Base-by-base conservation (phyloP, 169 alveolate genomes). In the Eimeria sp. region DNA sequence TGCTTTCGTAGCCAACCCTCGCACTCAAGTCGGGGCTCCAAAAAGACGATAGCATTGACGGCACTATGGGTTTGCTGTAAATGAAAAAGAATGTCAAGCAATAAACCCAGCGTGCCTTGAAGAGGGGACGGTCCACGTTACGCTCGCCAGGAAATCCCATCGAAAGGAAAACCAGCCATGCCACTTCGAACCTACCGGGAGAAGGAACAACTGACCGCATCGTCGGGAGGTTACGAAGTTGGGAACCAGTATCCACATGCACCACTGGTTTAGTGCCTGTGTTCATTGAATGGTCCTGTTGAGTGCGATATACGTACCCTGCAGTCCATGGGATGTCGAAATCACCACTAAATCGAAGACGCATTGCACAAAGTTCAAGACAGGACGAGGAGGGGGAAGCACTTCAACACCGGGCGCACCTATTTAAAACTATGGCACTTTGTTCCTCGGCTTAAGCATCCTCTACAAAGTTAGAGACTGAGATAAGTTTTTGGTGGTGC, bases 1-100 rank as follows among this genome's bases (percentile, higher is more conserved):
- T 49, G 93, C 93, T 10, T 87, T 87, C 16, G 93, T 87, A 40
- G 93, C 93, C 16, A 87, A 87, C 58, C 93, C 93, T 2, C 93
- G 93, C 30, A 87, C 80, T 25, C 66, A 87, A 43, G 72, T 87
- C 46, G 82, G 82, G 25, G 93, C 83, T 25, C 76, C 93, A 9
- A 60, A 83, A 40, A 83, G 90, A 40, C 46, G 77, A 40, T 40
- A 77, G 77, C 90, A 77, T 40, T 83, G 49, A 83, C 33, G 71
- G 9, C 33, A 66, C 23, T 8, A 11, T 20, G 14, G 83, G 58
- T 6, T 37, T 74, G 83, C 83, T 18, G 18, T 40, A 25, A 74
- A 10, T 40, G 37, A 43, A 37, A 9, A 40, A 0, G 83, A 1
- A 33, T 6, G 54, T 58, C 58, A 20, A 20, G 30, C 54, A 74